Evolutionary conservation across 495 filamentous ascomycete species (phyloP), one percentile per base, ranked within the genome.

Genomic region (Xylaria acuta): DNA sequence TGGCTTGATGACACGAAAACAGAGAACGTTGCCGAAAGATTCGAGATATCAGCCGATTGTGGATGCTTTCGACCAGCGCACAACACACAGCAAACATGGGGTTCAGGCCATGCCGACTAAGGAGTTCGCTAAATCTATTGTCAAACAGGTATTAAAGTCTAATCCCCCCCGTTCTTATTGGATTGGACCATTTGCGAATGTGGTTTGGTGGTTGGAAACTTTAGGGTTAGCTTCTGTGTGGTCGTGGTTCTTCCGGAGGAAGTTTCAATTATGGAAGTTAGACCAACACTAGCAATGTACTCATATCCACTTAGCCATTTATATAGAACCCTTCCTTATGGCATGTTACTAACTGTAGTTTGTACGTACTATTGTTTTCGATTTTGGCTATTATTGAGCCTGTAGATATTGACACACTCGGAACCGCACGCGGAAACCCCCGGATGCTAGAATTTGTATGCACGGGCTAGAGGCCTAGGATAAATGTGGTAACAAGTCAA

Each of bases 151-250:
- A 6, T 20, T n/a, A 47, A 47, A 47, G 43, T 47, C 43, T 20
- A 20, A 47, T 0, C 43, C 43, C 18, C 43, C 43, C n/a, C 0
- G 18, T 5, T 47, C 43, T 5, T 47, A 47, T 47, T 47, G 43
- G 43, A 47, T 47, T 78, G 77, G 70, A 84, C 85, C 5, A 82
- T 86, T n/a, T 81, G 80, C 25, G 81, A 87, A 64, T 83, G 78
- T 73, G 86, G 83, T 77, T 83, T 84, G 73, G 80, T 80, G 51
- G 51, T 56, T 56, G 16, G 51, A 56, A 56, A 56, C n/a, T 25
- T 30, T 56, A 0, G 51, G 51, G 51, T 30, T 56, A 16, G 51
- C 51, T 30, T 56, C 51, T 30, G 27, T 56, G 8, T 56, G 51
- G 51, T 56, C 51, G 8, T 56, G 51, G 51, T 56, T 56, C 51